Evolutionary conservation across 495 filamentous ascomycete species (phyloP), one percentile per base, ranked within the genome.

Genomic region (Neurospora terricola): DNA sequence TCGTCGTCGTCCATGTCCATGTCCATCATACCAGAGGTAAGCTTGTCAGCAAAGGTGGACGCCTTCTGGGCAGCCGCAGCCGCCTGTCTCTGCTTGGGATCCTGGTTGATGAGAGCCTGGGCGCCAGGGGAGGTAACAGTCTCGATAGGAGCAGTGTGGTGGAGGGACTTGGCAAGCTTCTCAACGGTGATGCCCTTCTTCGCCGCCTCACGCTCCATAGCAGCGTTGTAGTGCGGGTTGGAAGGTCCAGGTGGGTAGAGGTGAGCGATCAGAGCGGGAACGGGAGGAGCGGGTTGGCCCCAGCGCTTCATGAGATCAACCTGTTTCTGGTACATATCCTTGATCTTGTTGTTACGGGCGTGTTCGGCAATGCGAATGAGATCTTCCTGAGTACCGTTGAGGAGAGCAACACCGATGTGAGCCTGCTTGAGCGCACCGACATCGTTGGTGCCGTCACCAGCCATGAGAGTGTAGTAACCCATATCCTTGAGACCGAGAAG

Each of bases 381-480:
- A 79, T 97, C 96, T 3, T 97, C 91, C 78, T 90, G 90, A 2
- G 96, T 95, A 38, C 96, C 96, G 80, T 99, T 99, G 73, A 99
- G 88, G 42, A 99, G 90, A 14, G 96, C 96, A 75, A 98, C 93
- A 78, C 96, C 96, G 72, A 99, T 92, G 77, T 99, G 96, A 34
- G 96, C 96, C 85, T 99, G 96, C 86, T 99, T 99, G 79, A 99
- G 84, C 39, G 96, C 96, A 54, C 96, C 96, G 70, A 99, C 96
- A 80, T 99, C 96, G 79, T 99, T 99, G 69, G 96, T 99, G 74
- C 96, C 96, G 78, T 99, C 96, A 79, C 96, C 96, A 75, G 95
- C 97, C 96, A 99, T 99, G 77, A 98, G 87, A 18, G 96, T 99
- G 39, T 94, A 97, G 84, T 99, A 99, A 40, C 96, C 96, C 81